Percentiles rank a stretch among this genome's conserved stretches.
These are phyloP conservation scores for Debaryomyces sp. DNA, from an alignment of 1,139 yeast species.

Conservation along the genomic window DNA sequence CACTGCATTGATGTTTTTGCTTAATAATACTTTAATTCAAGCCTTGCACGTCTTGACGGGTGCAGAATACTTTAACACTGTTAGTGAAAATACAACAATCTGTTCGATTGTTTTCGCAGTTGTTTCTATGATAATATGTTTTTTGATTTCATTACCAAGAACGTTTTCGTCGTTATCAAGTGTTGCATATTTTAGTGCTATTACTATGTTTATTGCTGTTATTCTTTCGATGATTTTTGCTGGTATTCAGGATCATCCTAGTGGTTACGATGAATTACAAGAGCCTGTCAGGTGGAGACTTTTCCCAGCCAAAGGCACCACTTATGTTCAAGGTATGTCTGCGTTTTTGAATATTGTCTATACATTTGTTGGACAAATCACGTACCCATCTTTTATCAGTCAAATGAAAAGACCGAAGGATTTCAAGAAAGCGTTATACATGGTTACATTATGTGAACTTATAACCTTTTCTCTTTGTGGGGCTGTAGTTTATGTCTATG, in stretches of 20 bases:
- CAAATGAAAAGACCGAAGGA: slow-evolving; percentile 63
- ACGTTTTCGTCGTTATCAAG: slow-evolving; percentile 55
- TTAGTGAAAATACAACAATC: slow-evolving; percentile 48
- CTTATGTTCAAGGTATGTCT: slow-evolving; percentile 56
- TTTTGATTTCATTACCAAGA: slow-evolving; percentile 55
- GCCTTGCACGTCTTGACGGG: slow-evolving; percentile 63
- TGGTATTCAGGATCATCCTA: slow-evolving; percentile 54
- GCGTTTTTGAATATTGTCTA: slow-evolving; percentile 62
- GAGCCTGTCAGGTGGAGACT: slow-evolving; percentile 45
- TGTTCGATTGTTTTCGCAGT: slow-evolving; percentile 57
- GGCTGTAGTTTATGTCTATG: slow-evolving; percentile 57
- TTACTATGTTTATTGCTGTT: slow-evolving; percentile 60
- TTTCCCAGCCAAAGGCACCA: slow-evolving; percentile 55
- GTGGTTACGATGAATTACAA: slow-evolving; percentile 32
- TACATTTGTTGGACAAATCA: slow-evolving; percentile 66
- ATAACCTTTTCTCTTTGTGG: slow-evolving; percentile 57
- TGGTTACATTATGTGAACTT: slow-evolving; percentile 54
- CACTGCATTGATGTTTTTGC: slow-evolving; percentile 55
- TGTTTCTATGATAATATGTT: slow-evolving; percentile 49
- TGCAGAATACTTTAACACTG: slow-evolving; percentile 60
- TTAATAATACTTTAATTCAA: slow-evolving; percentile 59
- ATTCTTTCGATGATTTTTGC: slow-evolving; percentile 55
- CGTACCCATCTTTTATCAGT: slow-evolving; percentile 62
- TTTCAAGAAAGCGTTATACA: slow-evolving; percentile 56
- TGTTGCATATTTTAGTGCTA: slow-evolving; percentile 55